Percentiles rank a stretch among this genome's conserved stretches.
phyloP scores from a whole-genome alignment of 2,329 filamentous ascomycete species.

The Pseudogymnoascus sp. region DNA sequence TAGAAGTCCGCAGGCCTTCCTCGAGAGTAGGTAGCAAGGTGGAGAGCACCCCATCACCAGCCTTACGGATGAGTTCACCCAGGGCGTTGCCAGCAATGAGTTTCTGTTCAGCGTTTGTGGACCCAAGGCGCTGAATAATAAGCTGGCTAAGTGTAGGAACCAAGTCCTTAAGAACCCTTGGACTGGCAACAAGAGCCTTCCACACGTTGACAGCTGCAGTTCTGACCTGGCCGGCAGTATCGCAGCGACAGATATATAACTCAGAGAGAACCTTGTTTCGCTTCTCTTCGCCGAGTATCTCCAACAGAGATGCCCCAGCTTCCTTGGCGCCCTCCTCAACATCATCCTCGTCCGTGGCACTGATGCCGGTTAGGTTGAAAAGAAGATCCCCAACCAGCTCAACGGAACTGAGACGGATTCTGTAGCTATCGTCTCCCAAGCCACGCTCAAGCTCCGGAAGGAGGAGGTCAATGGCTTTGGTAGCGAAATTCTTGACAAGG shows the following conservation, averaged over 20 bases:
- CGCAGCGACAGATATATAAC: conserved; percentile 93
- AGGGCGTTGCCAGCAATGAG: conserved; percentile 96
- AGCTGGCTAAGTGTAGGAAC: conserved; percentile 91
- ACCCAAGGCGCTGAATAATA: conserved; percentile 87
- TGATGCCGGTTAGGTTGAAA: conserved; percentile 96
- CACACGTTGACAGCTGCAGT: conserved; percentile 86
- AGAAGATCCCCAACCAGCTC: conserved; percentile 93
- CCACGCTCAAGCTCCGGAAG: conserved; percentile 93
- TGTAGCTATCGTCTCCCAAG: conserved; percentile 93
- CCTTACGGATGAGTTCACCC: conserved; percentile 93
- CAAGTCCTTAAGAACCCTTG: conserved; percentile 87
- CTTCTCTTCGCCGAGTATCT: conserved; percentile 91
- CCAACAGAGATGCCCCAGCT: conserved; percentile 85
- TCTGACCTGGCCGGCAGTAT: conserved; percentile 87
- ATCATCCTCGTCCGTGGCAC: conserved; percentile 68
- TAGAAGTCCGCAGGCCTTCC: conserved; percentile 79
- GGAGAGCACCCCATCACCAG: conserved; percentile 85
- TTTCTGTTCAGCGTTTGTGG: conserved; percentile 97
- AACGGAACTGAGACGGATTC: conserved; percentile 95
- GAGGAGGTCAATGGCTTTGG: conserved; percentile 86
- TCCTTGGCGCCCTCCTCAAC: conserved; percentile 75
- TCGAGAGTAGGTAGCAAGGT: conserved; percentile 86
- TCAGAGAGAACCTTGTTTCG: conserved; percentile 96
- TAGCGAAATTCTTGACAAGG: conserved; percentile 96
- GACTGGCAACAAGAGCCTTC: conserved; percentile 92